Conservation (phyloP, 306 rosid species). For the Acacia melanoxylon region DNA sequence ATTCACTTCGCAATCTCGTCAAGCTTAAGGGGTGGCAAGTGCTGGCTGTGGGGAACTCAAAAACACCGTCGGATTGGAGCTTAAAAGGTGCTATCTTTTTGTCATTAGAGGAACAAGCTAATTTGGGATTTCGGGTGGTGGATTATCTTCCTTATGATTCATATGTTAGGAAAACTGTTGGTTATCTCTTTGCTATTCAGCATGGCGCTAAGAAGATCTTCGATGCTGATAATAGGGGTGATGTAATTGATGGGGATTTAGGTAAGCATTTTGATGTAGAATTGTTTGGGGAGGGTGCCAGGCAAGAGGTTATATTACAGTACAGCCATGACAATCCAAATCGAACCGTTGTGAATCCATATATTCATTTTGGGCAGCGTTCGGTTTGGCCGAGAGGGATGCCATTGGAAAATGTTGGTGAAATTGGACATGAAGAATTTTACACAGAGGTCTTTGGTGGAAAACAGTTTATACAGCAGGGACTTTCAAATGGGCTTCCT, state of each 20-base stretch:
- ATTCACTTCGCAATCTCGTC: slow-evolving; percentile 63
- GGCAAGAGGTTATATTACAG: slow-evolving; percentile 83
- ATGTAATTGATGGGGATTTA: slow-evolving; percentile 80
- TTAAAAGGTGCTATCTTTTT: slow-evolving; percentile 89
- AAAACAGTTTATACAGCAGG: slow-evolving; percentile 94
- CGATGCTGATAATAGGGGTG: slow-evolving; percentile 96
- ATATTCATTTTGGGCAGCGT: slow-evolving; percentile 94
- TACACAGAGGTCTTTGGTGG: slow-evolving; percentile 91
- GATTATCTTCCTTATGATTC: slow-evolving; percentile 88
- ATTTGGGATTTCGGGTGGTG: slow-evolving; percentile 81
- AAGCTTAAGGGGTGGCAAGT: slow-evolving; percentile 92
- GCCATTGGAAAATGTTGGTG: slow-evolving; percentile 94
- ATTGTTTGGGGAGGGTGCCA: slow-evolving; percentile 79
- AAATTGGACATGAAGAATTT: slow-evolving; percentile 79
- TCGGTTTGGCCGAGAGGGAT: slow-evolving; percentile 98
- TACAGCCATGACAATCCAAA: slow-evolving; percentile 88
- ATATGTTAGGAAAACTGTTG: slow-evolving; percentile 86
- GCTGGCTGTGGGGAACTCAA: slow-evolving; percentile 74
- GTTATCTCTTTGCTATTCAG: slow-evolving; percentile 91
- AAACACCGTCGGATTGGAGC: slow-evolving; percentile 85
- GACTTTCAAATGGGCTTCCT: slow-evolving; percentile 88
- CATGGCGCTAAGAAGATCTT: slow-evolving; percentile 93
- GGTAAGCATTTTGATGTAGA: slow-evolving; percentile 93
- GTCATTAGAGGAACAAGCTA: slow-evolving; percentile 80
- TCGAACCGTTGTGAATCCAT: slow-evolving; percentile 79